Conservation (phyloP, 2,329 filamentous ascomycete species). For the Phaeosphaeriaceae sp. region DNA sequence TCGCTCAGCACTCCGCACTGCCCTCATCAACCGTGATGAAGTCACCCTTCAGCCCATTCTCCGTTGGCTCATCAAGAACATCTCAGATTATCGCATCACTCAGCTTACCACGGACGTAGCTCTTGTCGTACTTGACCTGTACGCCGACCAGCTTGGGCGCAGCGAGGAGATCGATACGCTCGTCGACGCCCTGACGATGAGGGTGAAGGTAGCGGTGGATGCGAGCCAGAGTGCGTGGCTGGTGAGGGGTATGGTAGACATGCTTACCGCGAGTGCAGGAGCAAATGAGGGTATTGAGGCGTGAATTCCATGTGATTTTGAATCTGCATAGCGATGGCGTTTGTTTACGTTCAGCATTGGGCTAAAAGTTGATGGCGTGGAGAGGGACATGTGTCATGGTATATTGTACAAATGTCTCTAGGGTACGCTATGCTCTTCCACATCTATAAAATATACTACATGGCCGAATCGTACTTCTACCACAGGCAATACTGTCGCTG, state of each 20-base stretch:
- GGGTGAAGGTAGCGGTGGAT: constrained; percentile 79
- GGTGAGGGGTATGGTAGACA: constrained; percentile 87
- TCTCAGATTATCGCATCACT: constrained; percentile 82
- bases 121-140: constrained; percentile 83
- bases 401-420: constrained; percentile 20
- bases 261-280: constrained; percentile 68
- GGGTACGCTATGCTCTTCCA: constrained; percentile 4
- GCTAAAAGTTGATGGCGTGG: constrained; percentile 4
- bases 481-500: constrained; percentile 92
- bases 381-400: constrained; percentile 24
- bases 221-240: constrained; percentile 81
- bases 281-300: constrained; percentile 18
- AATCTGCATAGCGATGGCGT: constrained; percentile 50
- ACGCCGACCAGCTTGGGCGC: constrained; percentile 77
- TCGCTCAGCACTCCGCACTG: constrained; percentile 80
- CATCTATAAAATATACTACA: constrained; percentile 3
- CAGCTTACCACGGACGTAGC: constrained; percentile 82
- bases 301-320: constrained; percentile 8
- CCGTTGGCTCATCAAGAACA: constrained; percentile 79
- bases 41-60: constrained; percentile 80
- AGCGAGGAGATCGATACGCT: constrained; percentile 74
- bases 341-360: no score
- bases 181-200: constrained; percentile 71
- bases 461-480: constrained; percentile 57
- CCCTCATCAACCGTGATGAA: constrained; percentile 82